Conservation (phyloP, 371 early-diverging fungal genomes). For the Actinomucor elegans region DNA sequence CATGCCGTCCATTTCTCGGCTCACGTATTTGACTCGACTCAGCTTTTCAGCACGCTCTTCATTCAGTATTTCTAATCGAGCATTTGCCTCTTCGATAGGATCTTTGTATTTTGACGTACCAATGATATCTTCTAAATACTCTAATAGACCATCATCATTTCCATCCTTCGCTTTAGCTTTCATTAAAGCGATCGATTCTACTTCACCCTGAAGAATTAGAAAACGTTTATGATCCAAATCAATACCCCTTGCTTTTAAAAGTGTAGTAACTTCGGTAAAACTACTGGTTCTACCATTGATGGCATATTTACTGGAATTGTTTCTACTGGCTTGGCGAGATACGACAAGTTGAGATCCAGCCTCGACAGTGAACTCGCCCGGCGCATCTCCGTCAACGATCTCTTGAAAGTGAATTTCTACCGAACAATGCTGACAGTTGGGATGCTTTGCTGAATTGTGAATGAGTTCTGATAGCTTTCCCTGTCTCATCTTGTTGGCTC, state of each 20-base stretch:
- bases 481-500: constrained; percentile 99
- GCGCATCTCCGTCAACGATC: constrained; percentile 72
- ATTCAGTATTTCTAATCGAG: constrained; percentile 70
- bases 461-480: constrained; percentile 95
- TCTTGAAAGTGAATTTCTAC: constrained; percentile 97
- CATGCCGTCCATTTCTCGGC: constrained; percentile 76
- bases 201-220: constrained; percentile 99
- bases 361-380: constrained; percentile 63
- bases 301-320: constrained; percentile 75
- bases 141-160: constrained; percentile 96
- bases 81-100: constrained; percentile 79
- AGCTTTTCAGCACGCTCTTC: constrained; percentile 83
- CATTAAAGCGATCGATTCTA: constrained; percentile 99
- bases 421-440: constrained; percentile 71
- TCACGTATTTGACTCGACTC: constrained; percentile 83
- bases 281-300: constrained; percentile 75
- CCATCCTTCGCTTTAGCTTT: constrained; percentile 95
- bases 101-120: constrained; percentile 93
- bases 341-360: constrained; percentile 76
- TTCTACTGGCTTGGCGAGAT: constrained; percentile 77
- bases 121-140: constrained; percentile 99
- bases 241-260: constrained; percentile 90
- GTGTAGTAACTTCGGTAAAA: constrained; percentile 83
- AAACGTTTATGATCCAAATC: constrained; percentile 99
- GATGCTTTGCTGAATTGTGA: constrained; percentile 86